Evolutionary conservation across 495 filamentous ascomycete species (phyloP), one percentile per base, ranked within the genome.

Genomic region (Astrocystis sublimbata): DNA sequence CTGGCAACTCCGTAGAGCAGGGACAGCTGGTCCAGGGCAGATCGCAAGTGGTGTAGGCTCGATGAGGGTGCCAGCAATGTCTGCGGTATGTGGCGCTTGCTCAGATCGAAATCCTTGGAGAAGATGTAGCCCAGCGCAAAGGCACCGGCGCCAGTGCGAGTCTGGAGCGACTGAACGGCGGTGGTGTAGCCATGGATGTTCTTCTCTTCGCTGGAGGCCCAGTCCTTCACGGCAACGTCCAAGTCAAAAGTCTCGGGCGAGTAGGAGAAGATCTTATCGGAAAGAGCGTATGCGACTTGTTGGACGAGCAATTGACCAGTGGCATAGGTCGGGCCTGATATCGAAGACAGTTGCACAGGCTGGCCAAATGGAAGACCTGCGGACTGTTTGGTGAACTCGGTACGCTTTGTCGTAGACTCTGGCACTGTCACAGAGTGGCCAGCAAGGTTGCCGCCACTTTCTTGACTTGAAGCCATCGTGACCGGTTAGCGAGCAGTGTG

Each of bases 81-180:
- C 80, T 98, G 94, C 4, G 94, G 93, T 35, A 97, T 83, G 74
- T 94, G 86, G 65, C 92, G 87, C 82, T 96, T 97, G 83, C 85
- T 87, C 62, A 94, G 73, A 71, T 96, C 92, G 65, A 93, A 96
- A 74, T 98, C 94, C 70, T 90, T 89, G 35, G 92, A 96, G 80
- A 98, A 98, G 68, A 98, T 89, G 76, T 98, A 98, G 62, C 94
- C 94, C 49, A 98, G 83, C 33, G 96, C 92, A 73, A 98, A 89
- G 68, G 90, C 88, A 45, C 91, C 94, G 45, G 96, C 94, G 65
- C 94, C 94, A 56, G 90, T 83, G 43, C 96, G 84, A 47, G 90
- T 94, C 77, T 98, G 89, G 76, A 98, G 85, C 4, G 89, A 75
- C 60, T 90, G 81, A 46, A 98, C 85, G 4, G 84, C 78, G 38